Base-by-base conservation (phyloP, 441 rosid species). In the Corymbia citriodora region DNA sequence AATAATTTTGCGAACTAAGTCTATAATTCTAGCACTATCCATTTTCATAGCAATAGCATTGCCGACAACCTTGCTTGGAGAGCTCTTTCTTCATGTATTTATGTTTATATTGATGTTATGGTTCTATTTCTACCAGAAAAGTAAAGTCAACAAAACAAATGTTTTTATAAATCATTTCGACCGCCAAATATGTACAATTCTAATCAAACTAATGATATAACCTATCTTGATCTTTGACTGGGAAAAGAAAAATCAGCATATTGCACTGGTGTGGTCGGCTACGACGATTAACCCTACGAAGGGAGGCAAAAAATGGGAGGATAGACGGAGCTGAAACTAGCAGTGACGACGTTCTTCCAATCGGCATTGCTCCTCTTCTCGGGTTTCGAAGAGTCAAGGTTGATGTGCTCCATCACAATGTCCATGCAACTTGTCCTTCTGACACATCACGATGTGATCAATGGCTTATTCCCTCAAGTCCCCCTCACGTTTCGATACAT, bases 161-260 rank as follows among this genome's bases (percentile, higher is more conserved):
- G 40, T 18, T 17, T 36, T 70, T 36, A 72, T 33, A 19, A 72
- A 18, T 59, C 25, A 57, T n/a, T 10, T n/a, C 15, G 74, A n/a
- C 9, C 36, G 8, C 74, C 5, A 0, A 9, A 4, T 0, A 0
- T n/a, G 31, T 16, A 18, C 31, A 68, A n/a, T 45, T 33, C 23
- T 70, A 23, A 17, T 33, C 10, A 18, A 70, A 33, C 81, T 70
- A 68, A 68, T 1, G 7, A 68, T 68, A 68, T 17, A 3, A 68
- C 17, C 40, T 17, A 31, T 68, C 12, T 31, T 68, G 40, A 31
- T 68, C 18, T 7, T 59, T 59, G 65, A 14, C 10, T 0, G 0
- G 25, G 65, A 59, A 25, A 25, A 59, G 65, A 59, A 25, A 61
- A 61, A 10, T 63, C 17, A 63, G 9, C 6, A 31, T 63, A 68